phyloP scores from a whole-genome alignment of 139 green algal species.

The Penium margaritaceum region DNA sequence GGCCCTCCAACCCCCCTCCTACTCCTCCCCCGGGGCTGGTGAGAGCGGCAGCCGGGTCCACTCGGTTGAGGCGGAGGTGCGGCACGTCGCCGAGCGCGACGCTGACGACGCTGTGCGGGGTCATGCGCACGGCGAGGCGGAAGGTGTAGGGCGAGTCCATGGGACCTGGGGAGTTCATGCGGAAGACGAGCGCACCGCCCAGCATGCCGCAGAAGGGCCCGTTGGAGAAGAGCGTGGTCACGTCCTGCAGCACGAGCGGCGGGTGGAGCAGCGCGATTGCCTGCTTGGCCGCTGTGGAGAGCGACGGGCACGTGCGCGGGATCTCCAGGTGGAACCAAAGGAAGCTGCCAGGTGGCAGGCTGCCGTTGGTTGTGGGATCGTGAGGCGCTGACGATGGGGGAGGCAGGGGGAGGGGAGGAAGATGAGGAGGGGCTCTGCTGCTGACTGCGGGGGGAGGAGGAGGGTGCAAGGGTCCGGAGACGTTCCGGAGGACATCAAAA shows the following conservation, averaged over 20 bases:
- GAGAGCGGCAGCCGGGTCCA: neutral
- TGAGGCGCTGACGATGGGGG: too few species aligned
- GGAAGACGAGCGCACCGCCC: conserved; percentile 14
- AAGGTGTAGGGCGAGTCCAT: conserved; percentile 17
- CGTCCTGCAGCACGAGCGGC: conserved; percentile 20
- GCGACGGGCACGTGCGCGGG: conserved; percentile 1
- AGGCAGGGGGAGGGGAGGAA: too few species aligned
- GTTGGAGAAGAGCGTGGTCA: conserved; percentile 26
- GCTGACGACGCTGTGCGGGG: neutral
- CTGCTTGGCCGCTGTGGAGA: conserved; percentile 7
- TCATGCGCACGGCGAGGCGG: conserved; percentile 17
- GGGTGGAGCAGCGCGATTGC: conserved; percentile 11
- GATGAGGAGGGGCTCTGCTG: too few species aligned
- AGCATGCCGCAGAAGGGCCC: conserved; percentile 31
- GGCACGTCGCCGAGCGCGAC: conserved; percentile 20
- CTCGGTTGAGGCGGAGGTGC: conserved; percentile 6
- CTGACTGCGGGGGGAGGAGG: too few species aligned
- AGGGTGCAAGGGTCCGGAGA: too few species aligned
- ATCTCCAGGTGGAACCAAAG: conserved; percentile 40
- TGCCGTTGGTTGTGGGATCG: too few species aligned
- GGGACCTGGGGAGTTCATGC: conserved; percentile 19
- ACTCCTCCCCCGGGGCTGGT: neutral
- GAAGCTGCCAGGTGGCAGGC: conserved; percentile 11
- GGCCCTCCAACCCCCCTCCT: neutral
- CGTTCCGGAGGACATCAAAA: too few species aligned